Conservation (phyloP, 371 early-diverging fungal genomes). For the Parasitella parasitica region DNA sequence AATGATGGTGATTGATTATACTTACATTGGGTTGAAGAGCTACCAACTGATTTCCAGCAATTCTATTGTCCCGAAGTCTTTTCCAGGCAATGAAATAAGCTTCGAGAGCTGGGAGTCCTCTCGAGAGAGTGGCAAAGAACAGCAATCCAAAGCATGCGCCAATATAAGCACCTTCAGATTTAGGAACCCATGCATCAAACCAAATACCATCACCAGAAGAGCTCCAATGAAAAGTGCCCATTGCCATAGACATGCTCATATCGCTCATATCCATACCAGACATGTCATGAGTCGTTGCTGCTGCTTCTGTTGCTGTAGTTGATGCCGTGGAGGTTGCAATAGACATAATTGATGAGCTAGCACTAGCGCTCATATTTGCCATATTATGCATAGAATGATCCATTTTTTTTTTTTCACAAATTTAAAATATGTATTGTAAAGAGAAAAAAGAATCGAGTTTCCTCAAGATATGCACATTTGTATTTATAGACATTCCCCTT, state of each 20-base stretch:
- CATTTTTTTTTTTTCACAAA: not conserved
- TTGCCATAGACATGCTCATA: conserved; percentile 22
- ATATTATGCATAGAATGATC: conserved; percentile 28
- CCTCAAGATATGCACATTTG: not conserved
- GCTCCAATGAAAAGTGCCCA: conserved; percentile 53
- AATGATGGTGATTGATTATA: not conserved
- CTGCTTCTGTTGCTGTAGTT: not conserved
- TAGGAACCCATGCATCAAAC: conserved; percentile 43
- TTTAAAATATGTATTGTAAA: not conserved
- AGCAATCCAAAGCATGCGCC: conserved; percentile 60
- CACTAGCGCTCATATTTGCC: not conserved
- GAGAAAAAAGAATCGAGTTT: not conserved
- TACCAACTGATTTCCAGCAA: conserved; percentile 4
- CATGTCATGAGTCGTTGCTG: not conserved
- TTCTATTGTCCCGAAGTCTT: conserved; percentile 28
- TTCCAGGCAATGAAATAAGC: conserved; percentile 48
- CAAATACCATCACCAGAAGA: conserved; percentile 40
- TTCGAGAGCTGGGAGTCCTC: conserved; percentile 52
- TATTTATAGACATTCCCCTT: not conserved
- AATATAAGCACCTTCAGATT: conserved; percentile 53
- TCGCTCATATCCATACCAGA: conserved; percentile 12
- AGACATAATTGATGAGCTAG: conserved; percentile 1
- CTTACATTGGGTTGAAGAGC: not conserved
- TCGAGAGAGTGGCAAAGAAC: conserved; percentile 48
- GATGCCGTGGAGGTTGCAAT: conserved; percentile 3